Evolutionary conservation across 2,329 filamentous ascomycete species (phyloP).

Genomic region (Pezicula neosporulosa): DNA sequence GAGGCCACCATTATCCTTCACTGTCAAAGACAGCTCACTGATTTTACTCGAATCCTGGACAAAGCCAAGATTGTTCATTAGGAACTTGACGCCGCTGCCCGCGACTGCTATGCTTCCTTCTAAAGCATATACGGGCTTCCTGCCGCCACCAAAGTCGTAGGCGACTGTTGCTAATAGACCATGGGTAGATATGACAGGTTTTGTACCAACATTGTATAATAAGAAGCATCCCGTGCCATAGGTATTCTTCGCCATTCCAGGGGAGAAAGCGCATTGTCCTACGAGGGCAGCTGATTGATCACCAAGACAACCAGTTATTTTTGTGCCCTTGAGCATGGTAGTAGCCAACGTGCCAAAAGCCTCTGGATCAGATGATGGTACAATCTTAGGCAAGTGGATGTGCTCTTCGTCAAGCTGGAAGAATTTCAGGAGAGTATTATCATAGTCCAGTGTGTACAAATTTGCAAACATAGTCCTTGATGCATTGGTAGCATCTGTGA

Average conservation of each 20-base stretch:
- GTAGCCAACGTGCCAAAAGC: conserved; percentile 66
- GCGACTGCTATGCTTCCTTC: conserved; percentile 83
- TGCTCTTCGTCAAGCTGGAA: conserved; percentile 70
- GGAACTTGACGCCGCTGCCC: conserved; percentile 75
- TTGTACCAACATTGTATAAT: conserved; percentile 77
- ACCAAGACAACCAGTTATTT: conserved; percentile 73
- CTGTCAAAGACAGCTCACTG: conserved; percentile 47
- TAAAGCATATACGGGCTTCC: conserved; percentile 67
- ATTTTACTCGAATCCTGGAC: conserved; percentile 48
- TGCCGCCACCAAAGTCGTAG: conserved; percentile 66
- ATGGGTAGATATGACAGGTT: conserved; percentile 80
- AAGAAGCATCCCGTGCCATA: conserved; percentile 86
- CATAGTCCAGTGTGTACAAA: conserved; percentile 75
- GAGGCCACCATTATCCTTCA: conserved; percentile 74
- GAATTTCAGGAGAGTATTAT: conserved; percentile 72
- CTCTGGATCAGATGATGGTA: conserved; percentile 71
- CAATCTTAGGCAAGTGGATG: conserved; percentile 75
- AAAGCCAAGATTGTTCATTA: conserved; percentile 61
- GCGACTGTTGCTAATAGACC: conserved; percentile 84
- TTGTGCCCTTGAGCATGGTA: conserved; percentile 65
- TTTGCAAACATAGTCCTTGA: conserved; percentile 96
- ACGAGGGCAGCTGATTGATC: conserved; percentile 80
- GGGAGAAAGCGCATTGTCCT: conserved; percentile 77
- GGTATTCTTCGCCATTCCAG: conserved; percentile 81
- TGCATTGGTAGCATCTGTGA: conserved; percentile 85